Evolutionary conservation across 768 basidiomycete genomes (phyloP).

Genomic region (Boletellus ananiceps): DNA sequence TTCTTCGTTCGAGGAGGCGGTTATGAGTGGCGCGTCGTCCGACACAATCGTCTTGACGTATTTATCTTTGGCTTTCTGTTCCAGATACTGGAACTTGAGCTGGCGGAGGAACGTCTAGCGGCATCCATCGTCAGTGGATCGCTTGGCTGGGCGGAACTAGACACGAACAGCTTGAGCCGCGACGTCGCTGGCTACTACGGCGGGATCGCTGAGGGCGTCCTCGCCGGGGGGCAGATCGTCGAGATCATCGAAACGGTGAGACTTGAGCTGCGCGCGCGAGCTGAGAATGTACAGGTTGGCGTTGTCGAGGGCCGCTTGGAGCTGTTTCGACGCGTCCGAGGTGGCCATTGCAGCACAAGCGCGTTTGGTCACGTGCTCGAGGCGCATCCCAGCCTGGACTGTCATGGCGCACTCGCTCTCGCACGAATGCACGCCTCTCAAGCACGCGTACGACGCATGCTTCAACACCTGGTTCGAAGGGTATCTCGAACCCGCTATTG

Average conservation of each 20-base stretch:
- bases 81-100: slow-evolving; percentile 85
- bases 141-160: background rate
- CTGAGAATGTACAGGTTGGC: slow-evolving; percentile 21
- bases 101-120: slow-evolving; percentile 66
- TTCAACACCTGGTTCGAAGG: slow-evolving; percentile 99
- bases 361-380: background rate
- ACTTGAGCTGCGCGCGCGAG: slow-evolving; percentile 20
- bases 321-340: slow-evolving; percentile 19
- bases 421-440: slow-evolving; percentile 82
- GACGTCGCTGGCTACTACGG: slow-evolving; percentile 54
- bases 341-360: slow-evolving; percentile 16
- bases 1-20: slow-evolving; percentile 72
- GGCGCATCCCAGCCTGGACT: background rate
- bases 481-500: slow-evolving; percentile 80
- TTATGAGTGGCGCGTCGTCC: slow-evolving; percentile 78
- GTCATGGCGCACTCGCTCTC: slow-evolving; percentile 78
- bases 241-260: slow-evolving; percentile 27
- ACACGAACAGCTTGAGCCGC: slow-evolving; percentile 54
- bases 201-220: slow-evolving; percentile 45
- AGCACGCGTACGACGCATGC: slow-evolving; percentile 86
- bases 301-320: slow-evolving; percentile 26
- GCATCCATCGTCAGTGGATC: slow-evolving; percentile 3
- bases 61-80: slow-evolving; percentile 87
- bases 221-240: slow-evolving; percentile 25
- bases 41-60: slow-evolving; percentile 85